Evolutionary conservation across 768 basidiomycete species (phyloP).

Genomic region (Collybia sp.): DNA sequence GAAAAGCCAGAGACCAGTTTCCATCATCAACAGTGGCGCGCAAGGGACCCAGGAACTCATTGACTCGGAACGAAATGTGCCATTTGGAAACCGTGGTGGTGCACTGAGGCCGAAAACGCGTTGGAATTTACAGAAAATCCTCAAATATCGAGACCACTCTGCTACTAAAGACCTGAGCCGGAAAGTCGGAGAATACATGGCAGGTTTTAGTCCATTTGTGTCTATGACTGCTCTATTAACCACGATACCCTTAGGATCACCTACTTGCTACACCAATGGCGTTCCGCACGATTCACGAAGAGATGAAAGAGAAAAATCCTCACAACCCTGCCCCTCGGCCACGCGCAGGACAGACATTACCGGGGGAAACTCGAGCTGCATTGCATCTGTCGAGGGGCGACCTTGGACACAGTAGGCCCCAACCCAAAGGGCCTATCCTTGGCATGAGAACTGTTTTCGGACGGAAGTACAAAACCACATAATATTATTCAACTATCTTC

Average conservation of each 20-base stretch:
- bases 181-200: conserved; percentile 64
- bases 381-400: conserved; percentile 52
- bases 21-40: conserved; percentile 49
- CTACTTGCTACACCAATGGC: conserved; percentile 63
- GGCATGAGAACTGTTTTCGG: conserved; percentile 27
- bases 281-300: conserved; percentile 40
- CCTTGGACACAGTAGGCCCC: conserved; percentile 27
- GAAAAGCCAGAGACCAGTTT: conserved; percentile 33
- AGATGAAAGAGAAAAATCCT: conserved; percentile 30
- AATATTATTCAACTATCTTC: conserved; percentile 3
- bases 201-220: conserved; percentile 28
- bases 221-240: conserved; percentile 3
- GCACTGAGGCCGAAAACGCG: conserved; percentile 61
- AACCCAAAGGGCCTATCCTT: conserved; percentile 17
- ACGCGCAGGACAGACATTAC: conserved; percentile 51
- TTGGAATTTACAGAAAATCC: conserved; percentile 71
- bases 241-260: conserved; percentile 44
- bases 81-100: conserved; percentile 28
- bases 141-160: conserved; percentile 50
- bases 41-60: conserved; percentile 40
- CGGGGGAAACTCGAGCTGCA: conserved; percentile 54
- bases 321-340: conserved; percentile 23
- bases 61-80: conserved; percentile 39
- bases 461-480: conserved; percentile 20
- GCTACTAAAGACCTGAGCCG: conserved; percentile 43